phyloP scores from a whole-genome alignment of 108 stramenopile genomes.

The Hondaea fermentalgiana region DNA sequence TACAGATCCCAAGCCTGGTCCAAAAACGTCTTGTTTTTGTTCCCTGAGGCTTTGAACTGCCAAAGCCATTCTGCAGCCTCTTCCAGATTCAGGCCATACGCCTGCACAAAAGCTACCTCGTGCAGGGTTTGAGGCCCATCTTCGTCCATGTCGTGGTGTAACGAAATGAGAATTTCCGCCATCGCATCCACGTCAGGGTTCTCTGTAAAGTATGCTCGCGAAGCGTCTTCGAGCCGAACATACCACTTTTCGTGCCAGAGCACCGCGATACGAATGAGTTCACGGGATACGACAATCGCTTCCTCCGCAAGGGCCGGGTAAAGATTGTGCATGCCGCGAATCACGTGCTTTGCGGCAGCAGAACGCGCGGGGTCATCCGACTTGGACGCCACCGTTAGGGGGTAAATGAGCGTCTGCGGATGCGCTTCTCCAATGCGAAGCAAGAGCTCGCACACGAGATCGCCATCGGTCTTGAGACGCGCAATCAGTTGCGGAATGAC shows the following conservation, averaged over 20 bases:
- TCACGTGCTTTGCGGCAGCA: conserved; percentile 74
- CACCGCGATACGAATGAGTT: conserved; percentile 92
- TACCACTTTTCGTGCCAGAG: conserved; percentile 98
- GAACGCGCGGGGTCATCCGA: conserved; percentile 68
- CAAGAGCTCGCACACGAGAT: conserved; percentile 76
- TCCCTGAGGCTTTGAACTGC: conserved; percentile 46
- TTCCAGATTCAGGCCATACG: conserved; percentile 64
- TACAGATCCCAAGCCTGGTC: conserved; percentile 96
- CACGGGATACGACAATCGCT: conserved; percentile 80
- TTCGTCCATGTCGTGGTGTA: conserved; percentile 71
- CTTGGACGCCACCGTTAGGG: conserved; percentile 80
- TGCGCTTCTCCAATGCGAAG: conserved; percentile 74
- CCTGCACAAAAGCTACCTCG: conserved; percentile 72
- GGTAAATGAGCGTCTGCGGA: conserved; percentile 94
- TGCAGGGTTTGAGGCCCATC: conserved; percentile 61
- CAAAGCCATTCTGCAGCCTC: conserved; percentile 67
- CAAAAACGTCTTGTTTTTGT: neutral
- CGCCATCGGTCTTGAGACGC: conserved; percentile 77
- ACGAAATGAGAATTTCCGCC: conserved; percentile 68
- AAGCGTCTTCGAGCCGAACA: conserved; percentile 88
- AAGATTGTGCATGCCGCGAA: conserved; percentile 72
- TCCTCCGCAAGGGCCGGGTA: conserved; percentile 73
- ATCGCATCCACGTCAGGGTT: conserved; percentile 79
- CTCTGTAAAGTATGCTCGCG: conserved; percentile 77
- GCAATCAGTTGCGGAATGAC: conserved; percentile 96